A percentile compares a stretch with the other conserved stretches of the same genome.
Conservation (phyloP, 1,284 basidiomycete genomes). For the Sporisorium sorghi region DNA sequence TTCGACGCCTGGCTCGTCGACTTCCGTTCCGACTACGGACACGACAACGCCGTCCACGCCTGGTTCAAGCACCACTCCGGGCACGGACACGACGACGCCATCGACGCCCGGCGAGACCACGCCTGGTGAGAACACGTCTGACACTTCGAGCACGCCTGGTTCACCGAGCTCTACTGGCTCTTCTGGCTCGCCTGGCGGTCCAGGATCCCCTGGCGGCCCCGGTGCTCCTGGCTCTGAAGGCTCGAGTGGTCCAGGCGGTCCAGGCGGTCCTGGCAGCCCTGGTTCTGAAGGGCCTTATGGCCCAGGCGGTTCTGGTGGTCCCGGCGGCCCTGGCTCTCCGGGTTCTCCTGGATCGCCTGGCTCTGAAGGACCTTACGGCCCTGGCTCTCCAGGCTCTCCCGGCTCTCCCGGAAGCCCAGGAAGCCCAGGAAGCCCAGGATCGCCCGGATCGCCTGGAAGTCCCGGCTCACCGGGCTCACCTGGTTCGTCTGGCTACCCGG, state of each 20-base stretch:
- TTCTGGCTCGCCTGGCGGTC: background rate
- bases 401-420: background rate
- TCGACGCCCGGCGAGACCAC: too few relatives aligned
- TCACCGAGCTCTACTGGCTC: background rate
- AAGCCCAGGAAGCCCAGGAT: slow-evolving; percentile 1
- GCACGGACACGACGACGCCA: too few relatives aligned
- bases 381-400: background rate
- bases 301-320: too few relatives aligned
- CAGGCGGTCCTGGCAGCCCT: background rate
- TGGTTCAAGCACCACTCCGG: too few relatives aligned
- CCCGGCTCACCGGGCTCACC: too few relatives aligned
- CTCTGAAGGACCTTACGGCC: too few relatives aligned
- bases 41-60: background rate
- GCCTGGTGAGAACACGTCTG: too few relatives aligned
- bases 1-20: background rate
- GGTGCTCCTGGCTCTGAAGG: slow-evolving; percentile 3
- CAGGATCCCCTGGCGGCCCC: background rate
- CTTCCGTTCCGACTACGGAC: background rate
- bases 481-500: too few relatives aligned
- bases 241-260: background rate
- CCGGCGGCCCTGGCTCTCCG: slow-evolving; percentile 5
- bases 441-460: too few relatives aligned
- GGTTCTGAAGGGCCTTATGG: background rate
- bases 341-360: too few relatives aligned
- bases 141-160: background rate